Evolutionary conservation across 495 filamentous ascomycete species (phyloP).

Genomic region (Glutinoglossum americanum): DNA sequence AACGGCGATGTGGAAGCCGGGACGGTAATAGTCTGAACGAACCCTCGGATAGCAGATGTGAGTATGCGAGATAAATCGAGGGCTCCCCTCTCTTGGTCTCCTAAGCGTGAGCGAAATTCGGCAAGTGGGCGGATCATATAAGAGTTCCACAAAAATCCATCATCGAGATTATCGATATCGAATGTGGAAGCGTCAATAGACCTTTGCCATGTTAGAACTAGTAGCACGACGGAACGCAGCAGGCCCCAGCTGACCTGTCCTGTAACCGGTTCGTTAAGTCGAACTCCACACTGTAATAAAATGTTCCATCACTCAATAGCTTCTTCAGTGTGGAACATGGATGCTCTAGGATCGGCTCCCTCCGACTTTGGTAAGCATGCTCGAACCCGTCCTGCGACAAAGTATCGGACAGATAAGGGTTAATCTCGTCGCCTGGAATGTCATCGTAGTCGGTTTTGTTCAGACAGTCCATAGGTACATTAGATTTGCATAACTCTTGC

Average conservation of each 20-base stretch:
- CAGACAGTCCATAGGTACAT: constrained; percentile 42
- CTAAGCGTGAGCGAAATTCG: constrained; percentile 61
- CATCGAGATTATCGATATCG: constrained; percentile 66
- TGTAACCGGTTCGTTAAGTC: constrained; percentile 87
- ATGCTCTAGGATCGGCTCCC: constrained; percentile 53
- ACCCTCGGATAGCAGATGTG: constrained; percentile 85
- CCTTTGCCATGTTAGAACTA: constrained; percentile 9
- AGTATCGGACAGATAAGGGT: constrained; percentile 28
- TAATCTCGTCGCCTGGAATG: constrained; percentile 38
- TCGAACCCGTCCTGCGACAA: constrained; percentile 26
- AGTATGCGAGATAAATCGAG: constrained; percentile 72
- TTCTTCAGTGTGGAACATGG: constrained; percentile 80
- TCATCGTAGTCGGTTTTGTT: constrained; percentile 67
- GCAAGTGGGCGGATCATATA: constrained; percentile 93
- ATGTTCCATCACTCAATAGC: constrained; percentile 80
- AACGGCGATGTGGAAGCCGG: constrained; percentile 39
- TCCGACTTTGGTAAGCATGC: constrained; percentile 35
- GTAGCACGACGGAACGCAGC: constrained; percentile 9
- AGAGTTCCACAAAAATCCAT: constrained; percentile 87
- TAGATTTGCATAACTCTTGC: neutral
- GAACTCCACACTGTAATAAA: constrained; percentile 95
- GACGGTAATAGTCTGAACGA: constrained; percentile 63
- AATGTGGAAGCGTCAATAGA: constrained; percentile 37
- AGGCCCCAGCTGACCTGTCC: constrained; percentile 39
- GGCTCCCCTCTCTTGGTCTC: constrained; percentile 43